A percentile compares a stretch with the other conserved stretches of the same genome.
Conservation (phyloP, 345 rosid genomes). For the Dipteronia sinensis region DNA sequence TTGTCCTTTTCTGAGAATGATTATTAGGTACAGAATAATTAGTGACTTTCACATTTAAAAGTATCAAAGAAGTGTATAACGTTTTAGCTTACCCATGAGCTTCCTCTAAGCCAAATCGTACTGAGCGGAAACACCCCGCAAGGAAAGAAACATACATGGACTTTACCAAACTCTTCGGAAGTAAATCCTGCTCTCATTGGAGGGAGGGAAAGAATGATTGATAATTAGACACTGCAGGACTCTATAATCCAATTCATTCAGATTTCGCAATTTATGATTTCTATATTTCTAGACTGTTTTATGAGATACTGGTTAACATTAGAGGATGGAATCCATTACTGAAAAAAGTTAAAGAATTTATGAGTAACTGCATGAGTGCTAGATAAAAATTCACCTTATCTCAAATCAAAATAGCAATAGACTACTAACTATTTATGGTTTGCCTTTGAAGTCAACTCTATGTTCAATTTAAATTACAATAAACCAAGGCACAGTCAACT, state of each 20-base stretch:
- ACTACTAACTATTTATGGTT: neutral
- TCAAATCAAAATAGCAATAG: neutral
- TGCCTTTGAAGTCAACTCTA: neutral
- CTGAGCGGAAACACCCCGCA: slow-evolving; percentile 89
- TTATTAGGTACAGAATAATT: slow-evolving; percentile 22
- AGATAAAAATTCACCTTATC: neutral
- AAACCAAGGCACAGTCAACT: neutral
- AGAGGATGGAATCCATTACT: neutral
- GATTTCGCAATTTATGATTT: neutral
- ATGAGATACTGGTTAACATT: neutral
- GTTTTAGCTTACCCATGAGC: slow-evolving; percentile 79
- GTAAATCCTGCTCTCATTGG: slow-evolving; percentile 51
- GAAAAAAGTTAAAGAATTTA: neutral
- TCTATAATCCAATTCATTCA: neutral
- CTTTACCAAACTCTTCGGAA: slow-evolving; percentile 58
- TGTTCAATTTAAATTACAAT: neutral
- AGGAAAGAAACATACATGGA: slow-evolving; percentile 92
- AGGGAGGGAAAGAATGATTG: neutral
- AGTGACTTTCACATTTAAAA: slow-evolving; percentile 4
- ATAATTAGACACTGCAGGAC: neutral
- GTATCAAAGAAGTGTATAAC: slow-evolving; percentile 13
- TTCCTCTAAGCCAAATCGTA: slow-evolving; percentile 89
- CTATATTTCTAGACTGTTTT: neutral
- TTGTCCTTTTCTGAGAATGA: slow-evolving; percentile 73
- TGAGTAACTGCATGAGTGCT: neutral